phyloP scores from a whole-genome alignment of 257 asterid species.

The Haberlea rhodopensis region DNA sequence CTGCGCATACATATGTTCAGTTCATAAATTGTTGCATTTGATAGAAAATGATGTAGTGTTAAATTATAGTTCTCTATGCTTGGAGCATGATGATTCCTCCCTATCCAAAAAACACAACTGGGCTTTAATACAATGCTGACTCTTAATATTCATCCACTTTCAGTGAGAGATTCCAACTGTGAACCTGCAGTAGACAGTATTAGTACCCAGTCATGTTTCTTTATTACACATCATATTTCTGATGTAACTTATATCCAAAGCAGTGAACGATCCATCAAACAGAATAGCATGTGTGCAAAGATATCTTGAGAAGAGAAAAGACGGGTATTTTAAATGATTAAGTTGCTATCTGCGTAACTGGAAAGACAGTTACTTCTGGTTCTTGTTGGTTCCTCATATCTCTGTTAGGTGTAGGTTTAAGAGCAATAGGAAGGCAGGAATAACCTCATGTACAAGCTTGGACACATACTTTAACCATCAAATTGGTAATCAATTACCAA shows the following conservation, averaged over 20 bases:
- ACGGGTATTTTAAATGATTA: conserved; percentile 61
- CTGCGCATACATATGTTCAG: not conserved
- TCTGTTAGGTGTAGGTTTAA: conserved; percentile 93
- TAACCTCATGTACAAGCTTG: conserved; percentile 49
- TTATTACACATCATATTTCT: conserved; percentile 13
- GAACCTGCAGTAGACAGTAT: not conserved
- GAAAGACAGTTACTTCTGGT: conserved; percentile 28
- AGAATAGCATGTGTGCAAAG: conserved; percentile 88
- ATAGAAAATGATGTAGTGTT: too few species aligned
- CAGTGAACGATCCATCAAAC: conserved; percentile 67
- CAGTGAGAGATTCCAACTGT: not conserved
- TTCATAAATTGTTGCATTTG: too few species aligned
- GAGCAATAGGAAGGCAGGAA: conserved; percentile 80
- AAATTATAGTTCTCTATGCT: too few species aligned
- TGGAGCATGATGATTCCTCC: not conserved
- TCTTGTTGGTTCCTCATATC: conserved; percentile 49
- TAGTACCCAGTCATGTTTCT: not conserved
- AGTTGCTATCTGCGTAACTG: conserved; percentile 28
- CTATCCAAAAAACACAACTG: not conserved
- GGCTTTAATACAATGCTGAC: not conserved
- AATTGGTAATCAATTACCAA: not conserved
- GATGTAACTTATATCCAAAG: conserved; percentile 23
- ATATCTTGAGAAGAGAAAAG: conserved; percentile 91
- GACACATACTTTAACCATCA: conserved; percentile 50
- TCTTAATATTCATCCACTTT: not conserved